These are phyloP conservation scores for Rhytidiadelphus loreus DNA, from an alignment of 225 moss, liverwort and hornwort species.

Conservation along the genomic window DNA sequence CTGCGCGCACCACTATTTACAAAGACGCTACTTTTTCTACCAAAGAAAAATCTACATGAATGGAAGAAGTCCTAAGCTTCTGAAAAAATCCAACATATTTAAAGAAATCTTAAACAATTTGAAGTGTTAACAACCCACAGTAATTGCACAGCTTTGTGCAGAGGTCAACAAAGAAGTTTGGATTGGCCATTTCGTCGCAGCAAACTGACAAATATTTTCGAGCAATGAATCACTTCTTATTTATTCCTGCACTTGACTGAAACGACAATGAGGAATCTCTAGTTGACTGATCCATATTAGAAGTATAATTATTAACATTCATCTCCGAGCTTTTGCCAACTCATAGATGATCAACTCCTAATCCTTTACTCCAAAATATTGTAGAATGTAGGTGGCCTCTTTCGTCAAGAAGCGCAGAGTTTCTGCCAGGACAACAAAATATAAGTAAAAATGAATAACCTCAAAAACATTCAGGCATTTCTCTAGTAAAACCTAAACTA, in stretches of 20 bases:
- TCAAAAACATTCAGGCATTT: background rate
- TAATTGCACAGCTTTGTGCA: background rate
- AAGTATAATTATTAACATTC: background rate
- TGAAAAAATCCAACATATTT: background rate
- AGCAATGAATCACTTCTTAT: background rate
- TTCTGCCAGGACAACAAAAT: slow-evolving; percentile 28
- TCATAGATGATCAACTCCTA: background rate
- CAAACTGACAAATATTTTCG: background rate
- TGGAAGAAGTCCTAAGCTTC: background rate
- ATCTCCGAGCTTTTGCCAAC: background rate
- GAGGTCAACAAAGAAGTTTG: background rate
- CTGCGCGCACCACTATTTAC: background rate
- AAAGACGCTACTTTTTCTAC: background rate
- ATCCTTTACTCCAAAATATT: slow-evolving; percentile 36
- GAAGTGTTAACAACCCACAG: background rate
- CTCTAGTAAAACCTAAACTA: too few species aligned
- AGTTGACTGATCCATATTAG: background rate
- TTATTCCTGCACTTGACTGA: background rate
- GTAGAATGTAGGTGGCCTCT: slow-evolving; percentile 56
- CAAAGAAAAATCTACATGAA: background rate
- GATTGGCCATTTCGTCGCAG: background rate
- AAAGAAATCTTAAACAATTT: background rate
- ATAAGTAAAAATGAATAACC: background rate
- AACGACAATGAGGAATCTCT: background rate
- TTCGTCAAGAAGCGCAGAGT: slow-evolving; percentile 29